Evolutionary conservation across 2,329 filamentous ascomycete genomes (phyloP), one percentile per base, ranked within the genome.

Genomic region (Colletotrichum paranaense): DNA sequence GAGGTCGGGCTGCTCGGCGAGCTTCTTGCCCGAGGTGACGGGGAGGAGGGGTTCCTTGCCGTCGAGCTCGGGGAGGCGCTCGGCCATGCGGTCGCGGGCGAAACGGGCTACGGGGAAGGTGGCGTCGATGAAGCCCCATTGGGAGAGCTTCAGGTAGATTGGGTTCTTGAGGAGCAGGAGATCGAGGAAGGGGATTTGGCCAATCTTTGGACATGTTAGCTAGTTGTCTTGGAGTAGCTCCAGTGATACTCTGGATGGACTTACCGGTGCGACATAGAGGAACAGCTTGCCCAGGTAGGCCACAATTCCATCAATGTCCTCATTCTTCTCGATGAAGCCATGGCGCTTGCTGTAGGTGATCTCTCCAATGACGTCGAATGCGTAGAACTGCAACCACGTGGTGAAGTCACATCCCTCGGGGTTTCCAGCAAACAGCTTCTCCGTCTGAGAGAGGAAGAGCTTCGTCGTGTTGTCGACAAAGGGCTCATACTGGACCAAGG

Each of bases 351-450:
- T 91, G 82, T 94, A 95, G 0, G 93, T 95, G 78, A 95, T 89
- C 74, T 94, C 91, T 6, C 93, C 93, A 74, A 95, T 95, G 16
- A 95, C 93, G 78, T 95, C 94, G 78, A 95, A 95, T 0, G 94
- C 94, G 76, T 94, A 95, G 79, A 92, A 95, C 78, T 95, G 93
- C 70, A 95, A 83, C 93, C 93, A 95, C 70, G 87, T 85, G 1
- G 90, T 90, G 68, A 94, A 92, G 78, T 94, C 89, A 78, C 91
- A 93, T 28, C 77, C 76, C n/a, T 75, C 75, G 0, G 80, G 73
- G 28, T 84, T 83, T 26, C 81, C 78, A n/a, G 85, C 87, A 75
- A 87, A 92, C 3, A 92, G 78, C 2, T 85, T 83, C 74, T 89
- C 86, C 0, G 90, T 92, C 79, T 91, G 89, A 38, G 87, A 81